Conservation (phyloP, 148 eudicot genomes). For the Simmondsia chinensis region DNA sequence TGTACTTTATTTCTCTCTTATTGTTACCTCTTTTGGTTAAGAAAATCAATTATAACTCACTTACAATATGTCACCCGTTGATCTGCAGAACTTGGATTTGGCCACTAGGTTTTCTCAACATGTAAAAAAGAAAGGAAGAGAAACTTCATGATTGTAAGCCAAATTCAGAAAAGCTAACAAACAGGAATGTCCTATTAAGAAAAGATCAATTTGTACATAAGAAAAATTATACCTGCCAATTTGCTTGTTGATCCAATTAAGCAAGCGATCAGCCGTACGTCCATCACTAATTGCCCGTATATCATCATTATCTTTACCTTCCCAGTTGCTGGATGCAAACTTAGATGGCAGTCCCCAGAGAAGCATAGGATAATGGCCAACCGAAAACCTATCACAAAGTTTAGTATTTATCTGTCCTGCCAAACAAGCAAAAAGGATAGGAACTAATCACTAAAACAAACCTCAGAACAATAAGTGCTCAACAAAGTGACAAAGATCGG, state of each 20-base stretch:
- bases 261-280: conserved; percentile 71
- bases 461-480: background rate
- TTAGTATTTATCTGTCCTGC: conserved; percentile 87
- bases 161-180: background rate
- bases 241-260: conserved; percentile 82
- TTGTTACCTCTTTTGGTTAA: too few species aligned
- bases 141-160: too few species aligned
- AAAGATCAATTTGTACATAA: too few species aligned
- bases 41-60: too few species aligned
- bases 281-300: conserved; percentile 49
- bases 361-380: conserved; percentile 72
- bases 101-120: too few species aligned
- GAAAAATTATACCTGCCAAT: conserved; percentile 47
- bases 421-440: conserved; percentile 38
- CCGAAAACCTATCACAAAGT: conserved; percentile 87
- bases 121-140: too few species aligned
- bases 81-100: too few species aligned
- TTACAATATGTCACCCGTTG: too few species aligned
- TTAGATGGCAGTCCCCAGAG: conserved; percentile 71
- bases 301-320: conserved; percentile 57
- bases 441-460: conserved; percentile 30
- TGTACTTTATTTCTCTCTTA: too few species aligned
- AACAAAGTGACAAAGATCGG: too few species aligned
- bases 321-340: conserved; percentile 41
- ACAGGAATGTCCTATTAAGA: too few species aligned